A percentile compares a stretch with the other conserved stretches of the same genome.
Evolutionary conservation across 75 land plant genomes (phyloP).

Genomic region (Pseudotsuga menziesii): DNA sequence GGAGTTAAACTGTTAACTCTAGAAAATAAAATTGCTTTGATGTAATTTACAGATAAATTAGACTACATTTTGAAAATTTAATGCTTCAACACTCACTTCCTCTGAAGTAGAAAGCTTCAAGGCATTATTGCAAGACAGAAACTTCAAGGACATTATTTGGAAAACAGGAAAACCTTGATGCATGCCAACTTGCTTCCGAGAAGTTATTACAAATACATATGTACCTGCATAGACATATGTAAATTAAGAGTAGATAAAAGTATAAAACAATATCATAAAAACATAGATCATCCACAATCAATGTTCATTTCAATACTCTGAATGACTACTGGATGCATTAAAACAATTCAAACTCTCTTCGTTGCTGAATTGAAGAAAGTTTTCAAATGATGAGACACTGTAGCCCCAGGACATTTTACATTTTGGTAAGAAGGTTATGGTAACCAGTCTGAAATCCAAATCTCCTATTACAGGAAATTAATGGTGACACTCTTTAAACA

Average conservation of each 20-base stretch:
- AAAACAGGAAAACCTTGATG: constrained; percentile 58
- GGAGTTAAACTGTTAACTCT: background rate
- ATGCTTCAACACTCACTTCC: constrained; percentile 31
- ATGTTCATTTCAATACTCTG: background rate
- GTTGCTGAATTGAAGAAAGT: background rate
- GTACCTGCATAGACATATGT: constrained; percentile 34
- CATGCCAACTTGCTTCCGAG: constrained; percentile 55
- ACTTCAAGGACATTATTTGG: constrained; percentile 51
- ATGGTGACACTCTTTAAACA: background rate
- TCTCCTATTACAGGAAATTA: background rate
- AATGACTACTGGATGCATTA: background rate
- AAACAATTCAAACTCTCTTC: background rate
- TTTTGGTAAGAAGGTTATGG: background rate
- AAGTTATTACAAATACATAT: constrained; percentile 67
- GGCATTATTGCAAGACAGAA: constrained; percentile 63
- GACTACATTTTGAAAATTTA: constrained; percentile 5
- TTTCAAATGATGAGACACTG: background rate
- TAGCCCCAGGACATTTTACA: background rate
- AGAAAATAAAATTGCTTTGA: background rate
- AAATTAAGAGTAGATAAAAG: no score
- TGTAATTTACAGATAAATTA: background rate
- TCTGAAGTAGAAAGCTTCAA: constrained; percentile 44
- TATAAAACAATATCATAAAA: constrained; percentile 2
- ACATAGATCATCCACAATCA: background rate
- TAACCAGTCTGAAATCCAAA: background rate